Evolutionary conservation across 176 grass and related monocot genomes (phyloP).

Genomic region (Bolboschoenus planiculmis): DNA sequence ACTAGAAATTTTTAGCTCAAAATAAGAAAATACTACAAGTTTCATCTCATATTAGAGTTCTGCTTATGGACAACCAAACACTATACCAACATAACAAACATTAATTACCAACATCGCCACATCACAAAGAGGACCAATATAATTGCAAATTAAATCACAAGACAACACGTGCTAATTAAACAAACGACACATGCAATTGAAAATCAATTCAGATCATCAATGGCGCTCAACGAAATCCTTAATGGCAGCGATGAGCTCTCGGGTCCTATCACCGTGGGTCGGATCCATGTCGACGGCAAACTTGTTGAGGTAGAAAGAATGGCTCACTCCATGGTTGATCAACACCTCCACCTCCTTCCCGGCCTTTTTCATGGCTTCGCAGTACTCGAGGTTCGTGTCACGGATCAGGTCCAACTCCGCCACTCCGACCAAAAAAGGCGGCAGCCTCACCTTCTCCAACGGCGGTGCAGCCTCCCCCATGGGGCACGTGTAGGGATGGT

Average conservation of each 20-base stretch:
- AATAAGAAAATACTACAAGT: no score
- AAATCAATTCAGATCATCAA: slow-evolving; percentile 8
- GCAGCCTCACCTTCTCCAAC: slow-evolving; percentile 46
- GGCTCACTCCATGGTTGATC: slow-evolving; percentile 55
- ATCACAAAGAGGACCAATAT: background rate
- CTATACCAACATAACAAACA: background rate
- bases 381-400: slow-evolving; percentile 83
- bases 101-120: background rate
- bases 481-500: slow-evolving; percentile 74
- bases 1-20: no score
- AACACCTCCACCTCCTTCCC: slow-evolving; percentile 74
- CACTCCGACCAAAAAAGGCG: slow-evolving; percentile 61
- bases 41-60: no score
- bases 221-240: slow-evolving; percentile 52
- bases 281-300: slow-evolving; percentile 76
- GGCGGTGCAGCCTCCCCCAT: slow-evolving; percentile 56
- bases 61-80: background rate
- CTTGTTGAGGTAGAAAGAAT: slow-evolving; percentile 95
- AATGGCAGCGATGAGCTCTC: slow-evolving; percentile 61
- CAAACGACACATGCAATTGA: background rate
- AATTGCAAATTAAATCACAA: background rate
- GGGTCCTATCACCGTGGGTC: slow-evolving; percentile 35
- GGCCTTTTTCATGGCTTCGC: slow-evolving; percentile 42
- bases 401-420: slow-evolving; percentile 58
- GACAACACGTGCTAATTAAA: background rate